These are phyloP conservation scores for Novymonas esmeraldas DNA, from an alignment of 208 protist genomes.

Conservation along the genomic window DNA sequence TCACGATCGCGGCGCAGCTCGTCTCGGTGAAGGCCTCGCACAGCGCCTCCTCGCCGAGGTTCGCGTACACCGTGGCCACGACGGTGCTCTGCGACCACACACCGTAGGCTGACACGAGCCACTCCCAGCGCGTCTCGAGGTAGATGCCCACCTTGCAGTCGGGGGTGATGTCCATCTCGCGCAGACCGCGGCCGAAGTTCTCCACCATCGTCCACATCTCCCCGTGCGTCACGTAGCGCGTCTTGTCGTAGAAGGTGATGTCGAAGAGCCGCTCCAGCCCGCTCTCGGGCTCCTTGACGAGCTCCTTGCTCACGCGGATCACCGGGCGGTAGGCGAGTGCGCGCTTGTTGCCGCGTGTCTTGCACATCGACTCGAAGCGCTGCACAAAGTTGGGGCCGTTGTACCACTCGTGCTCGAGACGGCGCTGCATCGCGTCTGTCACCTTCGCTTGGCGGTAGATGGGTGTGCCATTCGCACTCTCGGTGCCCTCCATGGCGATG, in stretches of 20 bases:
- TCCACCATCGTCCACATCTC: conserved; percentile 58
- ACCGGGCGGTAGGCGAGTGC: conserved; percentile 65
- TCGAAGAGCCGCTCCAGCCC: conserved; percentile 54
- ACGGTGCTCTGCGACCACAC: conserved; percentile 76
- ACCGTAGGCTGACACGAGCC: conserved; percentile 62
- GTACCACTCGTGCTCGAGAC: conserved; percentile 41
- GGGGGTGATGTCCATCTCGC: conserved; percentile 39
- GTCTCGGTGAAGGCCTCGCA: conserved; percentile 78
- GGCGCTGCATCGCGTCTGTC: conserved; percentile 51
- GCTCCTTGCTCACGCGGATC: conserved; percentile 44
- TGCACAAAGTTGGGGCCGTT: conserved; percentile 50
- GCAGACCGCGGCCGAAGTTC: conserved; percentile 59
- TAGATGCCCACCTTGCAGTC: conserved; percentile 64
- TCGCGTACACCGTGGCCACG: conserved; percentile 84
- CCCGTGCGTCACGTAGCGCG: conserved; percentile 52
- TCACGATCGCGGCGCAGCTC: conserved; percentile 66
- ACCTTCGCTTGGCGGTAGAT: conserved; percentile 46
- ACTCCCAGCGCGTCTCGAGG: conserved; percentile 90
- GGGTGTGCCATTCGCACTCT: conserved; percentile 37
- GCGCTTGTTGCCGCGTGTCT: conserved; percentile 17
- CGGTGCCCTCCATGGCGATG: conserved; percentile 20
- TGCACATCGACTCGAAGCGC: conserved; percentile 45
- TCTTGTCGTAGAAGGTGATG: conserved; percentile 50
- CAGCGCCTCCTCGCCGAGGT: conserved; percentile 81
- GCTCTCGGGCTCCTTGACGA: conserved; percentile 46